Conservation (phyloP, 371 early-diverging fungal genomes). For the Globomyces sp. region DNA sequence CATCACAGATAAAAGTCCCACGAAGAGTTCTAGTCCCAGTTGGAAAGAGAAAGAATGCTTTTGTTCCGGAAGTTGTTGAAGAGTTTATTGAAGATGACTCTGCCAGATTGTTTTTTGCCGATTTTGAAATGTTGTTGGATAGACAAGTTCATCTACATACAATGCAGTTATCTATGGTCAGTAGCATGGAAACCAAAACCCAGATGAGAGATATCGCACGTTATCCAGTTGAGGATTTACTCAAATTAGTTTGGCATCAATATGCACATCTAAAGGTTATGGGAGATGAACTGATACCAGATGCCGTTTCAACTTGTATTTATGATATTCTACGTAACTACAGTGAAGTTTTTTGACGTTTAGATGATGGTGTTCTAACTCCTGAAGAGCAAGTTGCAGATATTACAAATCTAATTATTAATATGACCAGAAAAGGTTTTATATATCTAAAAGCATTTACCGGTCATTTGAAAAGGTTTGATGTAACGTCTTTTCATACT, state of each 20-base stretch:
- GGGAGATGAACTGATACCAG: background rate
- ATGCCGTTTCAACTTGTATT: background rate
- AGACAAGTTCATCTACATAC: background rate
- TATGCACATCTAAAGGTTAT: background rate
- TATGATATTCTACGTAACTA: no score
- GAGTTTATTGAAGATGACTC: background rate
- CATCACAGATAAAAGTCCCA: background rate
- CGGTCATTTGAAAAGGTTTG: background rate
- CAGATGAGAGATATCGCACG: background rate
- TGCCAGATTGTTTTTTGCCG: background rate
- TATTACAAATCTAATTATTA: background rate
- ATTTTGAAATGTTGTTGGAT: slow-evolving; percentile 1
- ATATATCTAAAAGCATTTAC: slow-evolving; percentile 14
- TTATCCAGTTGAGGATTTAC: slow-evolving; percentile 8
- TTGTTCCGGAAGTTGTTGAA: background rate
- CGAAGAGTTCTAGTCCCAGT: background rate
- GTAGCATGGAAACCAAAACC: background rate
- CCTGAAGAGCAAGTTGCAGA: background rate
- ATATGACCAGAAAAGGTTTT: background rate
- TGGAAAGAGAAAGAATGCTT: background rate
- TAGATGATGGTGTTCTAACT: background rate
- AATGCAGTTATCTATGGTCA: background rate
- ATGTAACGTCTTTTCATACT: no score
- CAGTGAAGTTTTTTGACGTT: no score
- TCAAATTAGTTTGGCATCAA: slow-evolving; percentile 10